Conservation (phyloP, 371 early-diverging fungal species). For the Lichtheimia hyalospora region DNA sequence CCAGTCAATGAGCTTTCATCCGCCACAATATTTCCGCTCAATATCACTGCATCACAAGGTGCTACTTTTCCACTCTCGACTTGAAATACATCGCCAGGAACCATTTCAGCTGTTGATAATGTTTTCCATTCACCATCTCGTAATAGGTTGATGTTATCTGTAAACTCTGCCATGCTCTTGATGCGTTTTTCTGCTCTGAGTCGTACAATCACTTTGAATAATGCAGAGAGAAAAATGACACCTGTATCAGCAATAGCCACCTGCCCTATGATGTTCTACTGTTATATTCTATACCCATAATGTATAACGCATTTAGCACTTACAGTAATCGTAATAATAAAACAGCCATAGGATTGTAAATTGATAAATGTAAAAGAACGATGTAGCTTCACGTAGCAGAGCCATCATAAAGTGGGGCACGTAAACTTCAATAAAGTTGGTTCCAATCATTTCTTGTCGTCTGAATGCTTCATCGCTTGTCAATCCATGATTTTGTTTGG, state of each 20-base stretch:
- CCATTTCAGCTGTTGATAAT: constrained; percentile 55
- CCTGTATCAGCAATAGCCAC: constrained; percentile 74
- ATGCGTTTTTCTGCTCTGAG: constrained; percentile 66
- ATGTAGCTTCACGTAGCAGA: constrained; percentile 62
- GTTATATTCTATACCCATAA: background rate
- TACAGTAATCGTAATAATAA: constrained; percentile 71
- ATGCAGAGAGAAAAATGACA: constrained; percentile 69
- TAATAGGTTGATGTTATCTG: constrained; percentile 43
- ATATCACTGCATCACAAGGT: constrained; percentile 70
- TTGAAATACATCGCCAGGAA: constrained; percentile 76
- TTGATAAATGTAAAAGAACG: constrained; percentile 82
- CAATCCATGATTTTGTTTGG: constrained; percentile 52
- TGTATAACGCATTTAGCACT: background rate
- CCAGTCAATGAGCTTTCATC: constrained; percentile 76
- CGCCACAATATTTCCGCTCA: constrained; percentile 68
- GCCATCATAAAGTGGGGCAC: constrained; percentile 58
- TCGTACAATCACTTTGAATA: constrained; percentile 68
- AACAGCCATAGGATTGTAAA: constrained; percentile 72
- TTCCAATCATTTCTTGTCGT: constrained; percentile 65
- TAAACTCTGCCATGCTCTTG: constrained; percentile 66
- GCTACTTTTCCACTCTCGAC: constrained; percentile 51
- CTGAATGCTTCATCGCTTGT: constrained; percentile 50
- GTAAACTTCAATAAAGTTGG: constrained; percentile 69
- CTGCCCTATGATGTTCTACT: constrained; percentile 27
- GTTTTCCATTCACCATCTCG: constrained; percentile 63